A percentile compares a stretch with the other conserved stretches of the same genome.
Evolutionary conservation across 2,329 filamentous ascomycete species (phyloP).

Genomic region (Aureobasidium lini): DNA sequence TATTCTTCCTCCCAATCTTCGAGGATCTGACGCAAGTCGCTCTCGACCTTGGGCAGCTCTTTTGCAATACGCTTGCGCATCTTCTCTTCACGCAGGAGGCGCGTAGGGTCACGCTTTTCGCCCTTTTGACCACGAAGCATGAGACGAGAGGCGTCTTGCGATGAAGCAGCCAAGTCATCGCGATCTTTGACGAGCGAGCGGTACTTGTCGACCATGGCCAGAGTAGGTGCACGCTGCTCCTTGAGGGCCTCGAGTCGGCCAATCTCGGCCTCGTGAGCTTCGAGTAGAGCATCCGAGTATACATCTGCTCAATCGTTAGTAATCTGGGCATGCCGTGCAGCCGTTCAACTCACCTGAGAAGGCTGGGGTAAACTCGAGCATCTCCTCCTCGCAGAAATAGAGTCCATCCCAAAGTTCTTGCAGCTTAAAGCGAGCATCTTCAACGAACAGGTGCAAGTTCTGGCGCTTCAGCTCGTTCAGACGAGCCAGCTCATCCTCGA

Average conservation of each 20-base stretch:
- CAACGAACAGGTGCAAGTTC: slow-evolving; percentile 91
- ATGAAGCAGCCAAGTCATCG: slow-evolving; percentile 79
- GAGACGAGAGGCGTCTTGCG: slow-evolving; percentile 87
- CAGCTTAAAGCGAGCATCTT: slow-evolving; percentile 81
- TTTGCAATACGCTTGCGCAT: slow-evolving; percentile 97
- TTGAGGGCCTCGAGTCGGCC: slow-evolving; percentile 68
- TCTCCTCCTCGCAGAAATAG: slow-evolving; percentile 95
- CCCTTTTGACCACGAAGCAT: slow-evolving; percentile 89
- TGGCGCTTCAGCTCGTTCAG: slow-evolving; percentile 91
- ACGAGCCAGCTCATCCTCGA: slow-evolving; percentile 79
- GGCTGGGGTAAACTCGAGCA: slow-evolving; percentile 94
- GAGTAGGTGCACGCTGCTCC: slow-evolving; percentile 78
- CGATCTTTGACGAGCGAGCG: slow-evolving; percentile 75
- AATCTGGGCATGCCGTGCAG: background rate
- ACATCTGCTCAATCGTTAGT: slow-evolving; percentile 51
- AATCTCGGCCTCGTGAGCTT: slow-evolving; percentile 91
- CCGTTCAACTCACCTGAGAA: slow-evolving; percentile 53
- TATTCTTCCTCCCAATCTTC: slow-evolving; percentile 91
- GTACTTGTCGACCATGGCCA: slow-evolving; percentile 78
- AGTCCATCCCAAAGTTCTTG: slow-evolving; percentile 93
- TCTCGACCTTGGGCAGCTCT: slow-evolving; percentile 84
- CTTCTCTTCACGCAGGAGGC: slow-evolving; percentile 91
- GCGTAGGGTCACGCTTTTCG: slow-evolving; percentile 88
- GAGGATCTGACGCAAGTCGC: slow-evolving; percentile 73
- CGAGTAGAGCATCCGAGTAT: slow-evolving; percentile 89